Base-by-base conservation (phyloP, 2,329 filamentous ascomycete genomes). In the Leptoxyphium fumago region DNA sequence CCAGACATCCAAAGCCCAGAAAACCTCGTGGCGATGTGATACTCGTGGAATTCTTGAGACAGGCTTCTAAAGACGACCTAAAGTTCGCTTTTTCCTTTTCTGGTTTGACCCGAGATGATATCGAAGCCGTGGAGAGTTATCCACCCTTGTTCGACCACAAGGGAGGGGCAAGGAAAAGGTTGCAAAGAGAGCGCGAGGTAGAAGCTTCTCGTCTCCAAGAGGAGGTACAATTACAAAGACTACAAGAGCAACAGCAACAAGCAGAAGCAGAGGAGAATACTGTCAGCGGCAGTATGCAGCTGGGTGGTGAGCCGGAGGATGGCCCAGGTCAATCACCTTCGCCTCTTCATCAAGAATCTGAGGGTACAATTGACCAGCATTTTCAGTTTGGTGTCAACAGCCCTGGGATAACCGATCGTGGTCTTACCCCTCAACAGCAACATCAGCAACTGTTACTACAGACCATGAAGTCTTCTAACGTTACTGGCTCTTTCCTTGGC, bases 271-370 rank as follows among this genome's bases (percentile, higher is more conserved):
- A 94, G 50, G 85, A 84, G 45, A 81, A 82, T 45, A 87, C 91
- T 62, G 57, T 57, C 48, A 83, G 83, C 52, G 84, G 84, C 11
- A 96, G 89, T 59, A 71, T 91, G 46, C 88, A 93, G 46, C 72
- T 96, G 14, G 89, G 89, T 45, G 89, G 89, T 38, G 89, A 96
- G 60, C 89, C 89, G 0, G 89, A 96, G 59, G 86, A 94, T 52
- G 73, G 75, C 6, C 74, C 76, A 46, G 74, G 48, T 74, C 78
- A 46, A 46, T 77, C 76, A 10, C 78, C 85, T 7, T 85, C 87
- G 55, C 80, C 83, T 2, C 84, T 87, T 9, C 51, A 47, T 29
- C 51, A 52, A 40, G 56, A 61, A 10, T 39, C 34, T 30, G 32
- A 36, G 15, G 53, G 50, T 15, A 44, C 42, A n/a, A 49, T 58